Percentiles rank a stretch among this genome's conserved stretches.
These are phyloP conservation scores for Scutellaria barbata DNA, from an alignment of 257 asterid genomes.

Conservation along the genomic window DNA sequence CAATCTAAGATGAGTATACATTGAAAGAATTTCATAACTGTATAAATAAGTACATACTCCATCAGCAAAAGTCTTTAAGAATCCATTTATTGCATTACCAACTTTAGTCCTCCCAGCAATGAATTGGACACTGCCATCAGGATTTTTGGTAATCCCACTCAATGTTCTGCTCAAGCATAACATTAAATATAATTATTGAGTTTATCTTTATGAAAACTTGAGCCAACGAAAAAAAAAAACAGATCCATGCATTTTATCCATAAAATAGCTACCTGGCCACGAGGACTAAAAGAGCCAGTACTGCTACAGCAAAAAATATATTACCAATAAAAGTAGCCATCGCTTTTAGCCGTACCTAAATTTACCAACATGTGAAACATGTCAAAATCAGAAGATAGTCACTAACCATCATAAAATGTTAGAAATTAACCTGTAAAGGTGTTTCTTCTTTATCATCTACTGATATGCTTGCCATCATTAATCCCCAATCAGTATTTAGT, in stretches of 20 bases:
- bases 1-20: constrained; percentile 28
- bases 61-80: constrained; percentile 77
- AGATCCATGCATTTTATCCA: not conserved
- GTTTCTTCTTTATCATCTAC: constrained; percentile 98
- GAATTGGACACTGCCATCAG: constrained; percentile 64
- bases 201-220: constrained; percentile 16
- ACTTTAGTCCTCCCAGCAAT: constrained; percentile 66
- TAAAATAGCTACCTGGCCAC: constrained; percentile 56
- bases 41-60: constrained; percentile 63
- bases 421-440: constrained; percentile 74
- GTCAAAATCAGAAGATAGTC: constrained; percentile 28
- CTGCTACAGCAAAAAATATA: constrained; percentile 81
- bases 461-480: constrained; percentile 93
- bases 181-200: constrained; percentile 10
- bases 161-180: constrained; percentile 59
- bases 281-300: constrained; percentile 68
- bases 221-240: no score
- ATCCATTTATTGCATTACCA: constrained; percentile 74
- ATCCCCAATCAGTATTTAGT: constrained; percentile 95
- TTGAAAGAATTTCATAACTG: constrained; percentile 4
- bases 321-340: constrained; percentile 92
- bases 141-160: constrained; percentile 66
- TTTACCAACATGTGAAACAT: constrained; percentile 28
- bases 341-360: constrained; percentile 87
- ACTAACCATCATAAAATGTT: constrained; percentile 21